Percentiles rank a stretch among this genome's conserved stretches.
phyloP scores from a whole-genome alignment of 2,329 filamentous ascomycete species.

The Aspergillus ustus region DNA sequence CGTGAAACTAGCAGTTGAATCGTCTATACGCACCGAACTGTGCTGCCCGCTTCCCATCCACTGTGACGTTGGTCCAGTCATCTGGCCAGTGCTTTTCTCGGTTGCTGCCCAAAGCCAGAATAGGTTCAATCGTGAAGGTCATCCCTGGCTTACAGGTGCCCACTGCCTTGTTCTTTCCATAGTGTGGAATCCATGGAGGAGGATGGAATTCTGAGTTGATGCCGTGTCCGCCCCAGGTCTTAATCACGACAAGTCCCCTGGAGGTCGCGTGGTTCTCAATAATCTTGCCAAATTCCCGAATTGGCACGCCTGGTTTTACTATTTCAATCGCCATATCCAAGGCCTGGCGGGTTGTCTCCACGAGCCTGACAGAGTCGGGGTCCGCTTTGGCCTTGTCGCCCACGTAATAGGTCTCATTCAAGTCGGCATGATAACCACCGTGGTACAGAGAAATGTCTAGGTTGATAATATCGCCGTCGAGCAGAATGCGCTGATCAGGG shows the following conservation, averaged over 20 bases:
- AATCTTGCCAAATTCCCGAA: slow-evolving; percentile 84
- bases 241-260: slow-evolving; percentile 78
- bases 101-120: slow-evolving; percentile 85
- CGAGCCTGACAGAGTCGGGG: slow-evolving; percentile 79
- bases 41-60: slow-evolving; percentile 84
- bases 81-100: slow-evolving; percentile 92
- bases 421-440: slow-evolving; percentile 85
- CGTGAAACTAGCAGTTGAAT: neutral
- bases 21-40: slow-evolving; percentile 65
- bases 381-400: slow-evolving; percentile 80
- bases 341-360: slow-evolving; percentile 82
- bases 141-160: slow-evolving; percentile 88
- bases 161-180: slow-evolving; percentile 92
- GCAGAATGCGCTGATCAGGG: slow-evolving; percentile 78
- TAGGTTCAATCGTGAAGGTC: slow-evolving; percentile 96
- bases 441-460: slow-evolving; percentile 91
- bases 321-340: slow-evolving; percentile 81
- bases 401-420: slow-evolving; percentile 96
- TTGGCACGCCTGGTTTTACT: slow-evolving; percentile 84
- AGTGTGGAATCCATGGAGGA: slow-evolving; percentile 89
- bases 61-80: slow-evolving; percentile 91
- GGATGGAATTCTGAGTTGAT: slow-evolving; percentile 89
- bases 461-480: slow-evolving; percentile 92
- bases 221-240: slow-evolving; percentile 90
- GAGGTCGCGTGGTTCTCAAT: slow-evolving; percentile 85